phyloP scores from a whole-genome alignment of 345 rosid species.

The Populus davidiana region DNA sequence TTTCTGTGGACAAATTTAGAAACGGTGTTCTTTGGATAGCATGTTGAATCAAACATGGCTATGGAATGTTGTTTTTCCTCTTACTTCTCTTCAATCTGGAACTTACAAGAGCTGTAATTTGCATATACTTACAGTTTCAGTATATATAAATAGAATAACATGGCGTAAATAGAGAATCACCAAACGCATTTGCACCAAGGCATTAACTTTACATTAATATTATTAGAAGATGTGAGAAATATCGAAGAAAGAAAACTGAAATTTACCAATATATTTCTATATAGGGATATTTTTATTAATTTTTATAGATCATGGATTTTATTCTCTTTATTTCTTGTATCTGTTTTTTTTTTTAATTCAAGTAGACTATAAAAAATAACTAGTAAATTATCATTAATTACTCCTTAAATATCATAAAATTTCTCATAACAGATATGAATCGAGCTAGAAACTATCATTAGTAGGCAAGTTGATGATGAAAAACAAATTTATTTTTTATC shows the following conservation, averaged over 20 bases:
- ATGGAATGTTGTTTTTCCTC: neutral
- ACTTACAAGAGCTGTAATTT: neutral
- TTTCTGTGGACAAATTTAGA: neutral
- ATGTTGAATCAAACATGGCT: constrained; percentile 1
- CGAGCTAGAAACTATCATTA: neutral
- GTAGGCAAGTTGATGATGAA: neutral
- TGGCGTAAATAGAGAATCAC: neutral
- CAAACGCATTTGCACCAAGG: constrained; percentile 4
- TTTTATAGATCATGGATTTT: too few relatives aligned
- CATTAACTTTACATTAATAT: neutral
- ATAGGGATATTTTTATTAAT: too few relatives aligned
- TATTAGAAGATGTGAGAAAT: neutral
- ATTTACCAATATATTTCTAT: too few relatives aligned
- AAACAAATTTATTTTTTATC: neutral
- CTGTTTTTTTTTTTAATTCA: too few relatives aligned
- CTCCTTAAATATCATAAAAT: too few relatives aligned
- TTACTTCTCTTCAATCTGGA: neutral
- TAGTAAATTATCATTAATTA: too few relatives aligned
- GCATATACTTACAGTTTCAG: neutral
- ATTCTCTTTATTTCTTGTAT: too few relatives aligned
- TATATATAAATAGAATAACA: neutral
- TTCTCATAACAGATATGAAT: too few relatives aligned
- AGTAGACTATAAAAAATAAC: too few relatives aligned
- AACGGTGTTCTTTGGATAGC: neutral
- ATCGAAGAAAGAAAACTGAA: neutral